A percentile compares a stretch with the other conserved stretches of the same genome.
Evolutionary conservation across 768 basidiomycete species (phyloP).

Genomic region (Rhodotorula toruloides): DNA sequence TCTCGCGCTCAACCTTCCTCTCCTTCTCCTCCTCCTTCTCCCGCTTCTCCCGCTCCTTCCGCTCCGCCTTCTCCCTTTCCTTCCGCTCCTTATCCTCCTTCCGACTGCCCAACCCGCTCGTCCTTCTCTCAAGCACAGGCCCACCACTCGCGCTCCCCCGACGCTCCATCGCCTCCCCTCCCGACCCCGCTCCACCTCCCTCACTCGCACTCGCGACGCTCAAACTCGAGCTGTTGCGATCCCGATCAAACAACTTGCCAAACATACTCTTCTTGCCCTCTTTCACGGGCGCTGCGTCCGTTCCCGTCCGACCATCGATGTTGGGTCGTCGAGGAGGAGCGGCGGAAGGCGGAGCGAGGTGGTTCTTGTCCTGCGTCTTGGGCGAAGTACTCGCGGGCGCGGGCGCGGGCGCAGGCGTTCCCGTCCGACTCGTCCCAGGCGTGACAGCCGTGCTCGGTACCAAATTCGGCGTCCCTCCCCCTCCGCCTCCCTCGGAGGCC

Average conservation of each 20-base stretch:
- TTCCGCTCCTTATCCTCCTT: constrained; percentile 23
- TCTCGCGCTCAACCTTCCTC: too few relatives aligned
- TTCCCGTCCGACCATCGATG: neutral
- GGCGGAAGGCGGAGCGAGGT: neutral
- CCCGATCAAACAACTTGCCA: constrained; percentile 35
- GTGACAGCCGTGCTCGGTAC: constrained; percentile 1
- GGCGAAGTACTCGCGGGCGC: neutral
- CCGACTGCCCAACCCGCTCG: too few relatives aligned
- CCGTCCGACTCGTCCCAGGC: constrained; percentile 4
- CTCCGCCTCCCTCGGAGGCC: neutral
- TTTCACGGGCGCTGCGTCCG: constrained; percentile 1
- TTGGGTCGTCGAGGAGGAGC: neutral
- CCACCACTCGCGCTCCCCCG: neutral
- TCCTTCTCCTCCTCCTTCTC: constrained; percentile 24
- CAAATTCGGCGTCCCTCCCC: neutral
- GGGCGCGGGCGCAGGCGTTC: neutral
- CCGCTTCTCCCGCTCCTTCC: constrained; percentile 16
- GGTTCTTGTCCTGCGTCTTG: neutral
- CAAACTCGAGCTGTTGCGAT: neutral
- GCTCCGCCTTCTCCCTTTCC: constrained; percentile 22
- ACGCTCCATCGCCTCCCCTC: neutral
- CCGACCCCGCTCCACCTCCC: neutral
- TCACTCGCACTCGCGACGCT: constrained; percentile 2
- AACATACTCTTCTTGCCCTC: constrained; percentile 36
- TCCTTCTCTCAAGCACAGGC: too few relatives aligned